Evolutionary conservation across 2,329 filamentous ascomycete species (phyloP).

Genomic region (Ophiobolus disseminans): DNA sequence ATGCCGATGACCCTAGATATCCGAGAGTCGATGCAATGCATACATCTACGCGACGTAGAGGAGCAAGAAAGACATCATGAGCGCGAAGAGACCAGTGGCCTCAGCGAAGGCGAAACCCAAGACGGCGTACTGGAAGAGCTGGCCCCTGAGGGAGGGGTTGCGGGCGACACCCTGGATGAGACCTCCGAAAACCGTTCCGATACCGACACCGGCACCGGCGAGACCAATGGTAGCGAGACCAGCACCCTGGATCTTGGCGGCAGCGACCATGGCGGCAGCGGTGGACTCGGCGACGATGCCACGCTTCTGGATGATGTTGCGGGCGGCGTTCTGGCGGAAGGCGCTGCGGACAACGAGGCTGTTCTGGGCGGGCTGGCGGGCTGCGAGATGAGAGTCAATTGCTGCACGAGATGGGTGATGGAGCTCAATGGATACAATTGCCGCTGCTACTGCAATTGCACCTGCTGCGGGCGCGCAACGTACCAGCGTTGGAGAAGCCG

Average conservation of each 20-base stretch:
- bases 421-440: slow-evolving; percentile 43
- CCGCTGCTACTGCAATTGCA: slow-evolving; percentile 37
- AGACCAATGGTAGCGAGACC: slow-evolving; percentile 83
- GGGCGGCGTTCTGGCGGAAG: slow-evolving; percentile 51
- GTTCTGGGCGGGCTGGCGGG: slow-evolving; percentile 46
- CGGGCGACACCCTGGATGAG: slow-evolving; percentile 89
- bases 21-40: slow-evolving; percentile 44
- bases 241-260: slow-evolving; percentile 53
- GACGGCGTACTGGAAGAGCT: slow-evolving; percentile 97
- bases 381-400: slow-evolving; percentile 44
- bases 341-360: slow-evolving; percentile 50
- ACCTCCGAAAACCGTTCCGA: slow-evolving; percentile 91
- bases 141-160: slow-evolving; percentile 92
- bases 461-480: slow-evolving; percentile 46
- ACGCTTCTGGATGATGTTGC: slow-evolving; percentile 51
- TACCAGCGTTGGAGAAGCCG: slow-evolving; percentile 49
- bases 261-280: slow-evolving; percentile 52
- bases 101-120: slow-evolving; percentile 95
- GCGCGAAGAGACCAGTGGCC: slow-evolving; percentile 73
- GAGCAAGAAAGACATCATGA: slow-evolving; percentile 58
- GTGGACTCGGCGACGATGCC: slow-evolving; percentile 53
- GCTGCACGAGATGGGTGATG: slow-evolving; percentile 35
- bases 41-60: slow-evolving; percentile 52
- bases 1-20: slow-evolving; percentile 41
- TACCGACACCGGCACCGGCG: slow-evolving; percentile 92